phyloP scores from a whole-genome alignment of 192 early-diverging fungal genomes.

The Chytriomyces sp. region DNA sequence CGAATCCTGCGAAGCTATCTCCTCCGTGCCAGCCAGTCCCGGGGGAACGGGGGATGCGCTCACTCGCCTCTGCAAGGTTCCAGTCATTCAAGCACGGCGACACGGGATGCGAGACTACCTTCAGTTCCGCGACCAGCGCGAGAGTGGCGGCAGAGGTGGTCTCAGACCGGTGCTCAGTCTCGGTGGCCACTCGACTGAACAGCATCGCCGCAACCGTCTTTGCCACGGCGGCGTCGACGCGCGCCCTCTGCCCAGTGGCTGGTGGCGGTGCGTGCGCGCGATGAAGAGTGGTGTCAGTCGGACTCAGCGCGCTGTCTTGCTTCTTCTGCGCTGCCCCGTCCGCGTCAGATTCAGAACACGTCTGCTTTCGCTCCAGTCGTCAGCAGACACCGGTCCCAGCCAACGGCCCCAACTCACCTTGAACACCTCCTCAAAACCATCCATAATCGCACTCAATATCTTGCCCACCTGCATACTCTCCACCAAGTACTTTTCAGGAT shows the following conservation, averaged over 20 bases:
- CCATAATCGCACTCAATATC: constrained; percentile 35
- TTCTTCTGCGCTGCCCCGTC: no score
- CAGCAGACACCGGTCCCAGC: neutral
- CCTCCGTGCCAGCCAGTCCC: no score
- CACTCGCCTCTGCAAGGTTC: no score
- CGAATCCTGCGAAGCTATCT: no score
- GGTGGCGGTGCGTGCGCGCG: no score
- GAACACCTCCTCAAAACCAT: constrained; percentile 36
- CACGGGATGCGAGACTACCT: no score
- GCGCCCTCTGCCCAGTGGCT: neutral
- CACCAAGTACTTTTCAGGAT: constrained; percentile 36
- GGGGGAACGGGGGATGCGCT: neutral
- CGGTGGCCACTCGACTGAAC: neutral
- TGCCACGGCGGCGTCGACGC: constrained; percentile 4
- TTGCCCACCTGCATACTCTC: constrained; percentile 37
- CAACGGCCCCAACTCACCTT: neutral
- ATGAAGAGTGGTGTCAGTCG: no score
- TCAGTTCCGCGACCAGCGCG: constrained; percentile 4
- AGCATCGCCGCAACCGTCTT: constrained; percentile 22
- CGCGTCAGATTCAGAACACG: no score
- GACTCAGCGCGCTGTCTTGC: neutral
- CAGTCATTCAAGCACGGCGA: no score
- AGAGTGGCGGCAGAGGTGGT: neutral
- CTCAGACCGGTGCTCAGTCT: neutral
- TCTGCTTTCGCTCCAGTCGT: no score